Base-by-base conservation (phyloP, 805 yeast species). In the Cyberlindnera mycetangii region DNA sequence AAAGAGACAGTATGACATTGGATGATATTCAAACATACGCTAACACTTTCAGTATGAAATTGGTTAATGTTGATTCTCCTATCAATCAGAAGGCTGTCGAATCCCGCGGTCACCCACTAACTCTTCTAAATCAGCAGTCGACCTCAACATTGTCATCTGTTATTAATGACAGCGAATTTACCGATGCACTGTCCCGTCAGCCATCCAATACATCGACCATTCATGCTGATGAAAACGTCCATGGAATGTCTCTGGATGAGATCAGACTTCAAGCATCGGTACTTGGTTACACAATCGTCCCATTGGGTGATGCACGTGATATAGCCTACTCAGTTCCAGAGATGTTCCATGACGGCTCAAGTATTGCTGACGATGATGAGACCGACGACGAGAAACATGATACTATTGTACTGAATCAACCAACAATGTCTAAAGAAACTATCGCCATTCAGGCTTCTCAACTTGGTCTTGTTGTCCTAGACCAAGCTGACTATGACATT, bases 1-100 rank as follows among this genome's bases (percentile, higher is more conserved):
- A 48, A 37, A 48, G 45, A 16, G 56, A 56, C n/a, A 53, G 53
- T 5, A 21, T 60, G 18, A 51, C 62, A 9, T 59, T 60, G 37
- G 68, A 60, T 2, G 65, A 61, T 14, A 41, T 72, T 16, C 57
- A 61, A 35, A 52, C 55, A 16, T 55, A 59, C 36, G 76, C 76
- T 3, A 53, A 55, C 15, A 59, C 56, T 10, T 54, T 67, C 22
- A 69, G 71, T 10, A 58, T 63, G 54, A 59, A 53, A 18, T 46
- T 74, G 31, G 62, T 69, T 14, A 64, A 72, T 17, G 45, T 14
- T 27, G 39, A 25, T 14, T 40, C 24, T 15, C 30, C n/a, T 16
- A 7, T 3, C 19, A 15, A 36, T 24, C 11, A 12, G n/a, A 17
- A 19, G 12, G 7, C 30, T n/a, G 17, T 3, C 16, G 17, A 16